Evolutionary conservation across 805 yeast species (phyloP).

Genomic region (Kuraishia floccosa): DNA sequence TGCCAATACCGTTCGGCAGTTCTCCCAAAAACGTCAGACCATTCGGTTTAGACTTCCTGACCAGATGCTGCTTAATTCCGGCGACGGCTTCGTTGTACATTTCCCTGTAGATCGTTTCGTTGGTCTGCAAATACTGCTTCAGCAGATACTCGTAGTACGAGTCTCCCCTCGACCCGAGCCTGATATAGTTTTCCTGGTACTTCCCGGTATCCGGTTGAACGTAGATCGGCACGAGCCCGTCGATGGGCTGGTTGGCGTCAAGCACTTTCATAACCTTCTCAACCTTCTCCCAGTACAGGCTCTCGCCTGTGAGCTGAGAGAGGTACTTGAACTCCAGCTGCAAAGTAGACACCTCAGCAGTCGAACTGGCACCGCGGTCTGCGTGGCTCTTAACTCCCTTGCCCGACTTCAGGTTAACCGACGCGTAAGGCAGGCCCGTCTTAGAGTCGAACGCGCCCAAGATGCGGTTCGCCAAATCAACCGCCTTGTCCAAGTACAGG

Average conservation of each 20-base stretch:
- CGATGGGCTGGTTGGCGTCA: constrained; percentile 51
- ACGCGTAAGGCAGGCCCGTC: constrained; percentile 69
- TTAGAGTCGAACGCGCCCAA: constrained; percentile 55
- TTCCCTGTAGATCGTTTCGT: constrained; percentile 48
- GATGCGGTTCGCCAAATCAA: constrained; percentile 64
- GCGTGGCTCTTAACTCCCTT: constrained; percentile 49
- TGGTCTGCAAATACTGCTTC: constrained; percentile 78
- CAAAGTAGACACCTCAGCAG: constrained; percentile 82
- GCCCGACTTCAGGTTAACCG: constrained; percentile 60
- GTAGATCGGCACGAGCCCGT: constrained; percentile 77
- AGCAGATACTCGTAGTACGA: constrained; percentile 84
- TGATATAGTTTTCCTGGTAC: constrained; percentile 51
- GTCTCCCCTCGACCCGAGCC: constrained; percentile 88
- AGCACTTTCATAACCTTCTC: constrained; percentile 65
- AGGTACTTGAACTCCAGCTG: constrained; percentile 83
- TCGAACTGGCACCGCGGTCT: constrained; percentile 71
- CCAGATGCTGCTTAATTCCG: constrained; percentile 64
- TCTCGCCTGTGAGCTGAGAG: constrained; percentile 70
- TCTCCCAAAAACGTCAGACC: constrained; percentile 69
- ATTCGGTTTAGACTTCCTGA: constrained; percentile 49
- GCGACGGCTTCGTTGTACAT: constrained; percentile 70
- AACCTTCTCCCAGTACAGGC: constrained; percentile 64
- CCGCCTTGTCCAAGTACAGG: constrained; percentile 66
- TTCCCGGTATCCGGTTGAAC: constrained; percentile 66
- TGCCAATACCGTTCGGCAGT: constrained; percentile 54